Conservation (phyloP, 2,329 filamentous ascomycete genomes). For the Cladorrhinum sp. region DNA sequence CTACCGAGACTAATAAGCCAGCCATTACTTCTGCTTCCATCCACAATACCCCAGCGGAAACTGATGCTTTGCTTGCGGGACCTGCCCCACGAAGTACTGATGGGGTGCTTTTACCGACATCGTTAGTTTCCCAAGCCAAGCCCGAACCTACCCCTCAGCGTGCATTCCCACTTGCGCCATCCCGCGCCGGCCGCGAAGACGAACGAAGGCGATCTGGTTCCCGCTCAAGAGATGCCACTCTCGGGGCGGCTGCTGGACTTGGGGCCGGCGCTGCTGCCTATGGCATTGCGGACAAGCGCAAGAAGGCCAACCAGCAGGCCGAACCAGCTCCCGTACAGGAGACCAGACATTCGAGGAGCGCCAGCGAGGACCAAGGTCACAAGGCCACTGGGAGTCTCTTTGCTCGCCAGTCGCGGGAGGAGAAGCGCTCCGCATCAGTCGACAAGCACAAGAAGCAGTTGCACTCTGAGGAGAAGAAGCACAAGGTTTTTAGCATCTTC, state of each 20-base stretch:
- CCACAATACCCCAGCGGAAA: slow-evolving; percentile 8
- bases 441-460: slow-evolving; percentile 9
- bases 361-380: slow-evolving; percentile 4
- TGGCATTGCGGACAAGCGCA: slow-evolving; percentile 7
- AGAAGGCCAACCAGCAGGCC: neutral
- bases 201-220: neutral
- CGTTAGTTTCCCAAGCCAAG: neutral
- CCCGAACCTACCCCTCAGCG: slow-evolving; percentile 6
- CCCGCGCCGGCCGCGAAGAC: neutral
- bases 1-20: neutral
- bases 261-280: slow-evolving; percentile 15
- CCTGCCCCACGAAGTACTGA: neutral
- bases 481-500: slow-evolving; percentile 26
- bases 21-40: slow-evolving; percentile 6
- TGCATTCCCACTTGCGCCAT: slow-evolving; percentile 13
- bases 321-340: neutral
- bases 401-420: slow-evolving; percentile 8
- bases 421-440: slow-evolving; percentile 7
- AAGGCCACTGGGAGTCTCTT: slow-evolving; percentile 5
- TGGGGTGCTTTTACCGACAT: neutral
- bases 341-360: slow-evolving; percentile 4
- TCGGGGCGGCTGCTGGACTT: slow-evolving; percentile 15
- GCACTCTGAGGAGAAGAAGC: slow-evolving; percentile 18
- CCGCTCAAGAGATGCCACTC: neutral
- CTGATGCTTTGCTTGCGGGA: slow-evolving; percentile 12